Evolutionary conservation across 805 yeast genomes (phyloP), one percentile per base, ranked within the genome.

Genomic region (Wilhelminamyces savonicus): DNA sequence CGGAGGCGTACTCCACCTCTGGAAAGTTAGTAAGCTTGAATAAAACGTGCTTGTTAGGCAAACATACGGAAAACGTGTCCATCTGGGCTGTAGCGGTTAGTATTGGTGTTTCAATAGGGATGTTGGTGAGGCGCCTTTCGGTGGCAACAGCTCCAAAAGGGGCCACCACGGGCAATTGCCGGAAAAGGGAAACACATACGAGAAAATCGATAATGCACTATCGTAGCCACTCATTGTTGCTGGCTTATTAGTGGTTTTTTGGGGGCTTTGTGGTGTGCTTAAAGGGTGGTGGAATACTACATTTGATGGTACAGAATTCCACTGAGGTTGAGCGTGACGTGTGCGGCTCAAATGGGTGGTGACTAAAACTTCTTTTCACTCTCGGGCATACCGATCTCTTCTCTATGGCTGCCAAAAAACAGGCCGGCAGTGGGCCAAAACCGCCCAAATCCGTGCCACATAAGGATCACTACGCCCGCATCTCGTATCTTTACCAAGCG

Each of bases 1-100:
- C 98, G 23, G 82, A 71, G 16, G 98, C 98, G 50, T 92, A 92
- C 59, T 92, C 97, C 24, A 92, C 98, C 71, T 92, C 80, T 74
- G 50, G 26, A 43, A 32, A 31, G 66, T 57, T 59, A 56, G 65
- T 59, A 58, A 17, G 16, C 3, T 17, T 17, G n/a, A n/a, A n/a
- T n/a, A n/a, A n/a, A n/a, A n/a, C n/a, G n/a, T n/a, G n/a, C n/a
- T n/a, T n/a, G n/a, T n/a, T n/a, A n/a, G n/a, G n/a, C n/a, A n/a
- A 26, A 71, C 79, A 37, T 71, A 74, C 80, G 98, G 70, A 90
- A 90, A 54, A 90, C 95, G 57, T 90, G 97, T 37, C 98, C 98
- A 65, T 90, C 98, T 43, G 98, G 98, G 59, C 92, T 82, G 44
- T n/a, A 27, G 15, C 36, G 24, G 24, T 23, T 18, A 21, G 21